Conservation (phyloP, 495 filamentous ascomycete genomes). For the Astrocystis sublimbata region DNA sequence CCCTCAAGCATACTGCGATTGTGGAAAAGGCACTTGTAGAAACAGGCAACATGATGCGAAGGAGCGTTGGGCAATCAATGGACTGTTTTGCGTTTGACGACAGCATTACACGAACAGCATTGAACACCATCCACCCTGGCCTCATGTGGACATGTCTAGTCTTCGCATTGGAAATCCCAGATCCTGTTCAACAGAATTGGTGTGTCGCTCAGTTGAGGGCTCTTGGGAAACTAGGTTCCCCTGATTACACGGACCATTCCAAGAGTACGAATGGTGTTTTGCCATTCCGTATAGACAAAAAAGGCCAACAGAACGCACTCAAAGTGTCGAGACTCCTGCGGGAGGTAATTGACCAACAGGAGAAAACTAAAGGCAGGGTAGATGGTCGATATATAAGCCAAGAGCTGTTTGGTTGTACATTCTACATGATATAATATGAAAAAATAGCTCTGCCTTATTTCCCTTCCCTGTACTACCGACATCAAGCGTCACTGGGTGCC, state of each 20-base stretch:
- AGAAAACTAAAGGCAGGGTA: not conserved
- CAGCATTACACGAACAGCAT: not conserved
- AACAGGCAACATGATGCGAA: conserved; percentile 9
- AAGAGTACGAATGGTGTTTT: not conserved
- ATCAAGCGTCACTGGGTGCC: too few relatives aligned
- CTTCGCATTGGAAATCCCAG: conserved; percentile 3
- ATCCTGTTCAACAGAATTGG: conserved; percentile 5
- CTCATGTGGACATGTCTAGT: conserved; percentile 15
- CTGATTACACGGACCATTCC: not conserved
- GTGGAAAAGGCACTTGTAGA: not conserved
- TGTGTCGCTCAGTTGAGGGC: conserved; percentile 10
- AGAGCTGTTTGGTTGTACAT: conserved; percentile 18
- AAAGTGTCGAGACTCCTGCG: conserved; percentile 5
- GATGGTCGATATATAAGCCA: conserved; percentile 3
- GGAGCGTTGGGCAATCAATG: conserved; percentile 1
- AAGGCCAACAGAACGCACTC: conserved; percentile 6
- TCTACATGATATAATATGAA: conserved; percentile 10
- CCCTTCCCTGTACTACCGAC: too few relatives aligned
- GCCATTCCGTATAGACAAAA: conserved; percentile 2
- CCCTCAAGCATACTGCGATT: conserved; percentile 3
- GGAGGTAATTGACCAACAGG: conserved; percentile 11
- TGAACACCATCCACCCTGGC: conserved; percentile 6
- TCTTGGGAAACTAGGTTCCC: conserved; percentile 3
- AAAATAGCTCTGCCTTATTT: too few relatives aligned
- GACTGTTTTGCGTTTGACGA: not conserved